Evolutionary conservation across 305 asterid species (phyloP), one percentile per base, ranked within the genome.

Genomic region (Solanum aculeatissimum): DNA sequence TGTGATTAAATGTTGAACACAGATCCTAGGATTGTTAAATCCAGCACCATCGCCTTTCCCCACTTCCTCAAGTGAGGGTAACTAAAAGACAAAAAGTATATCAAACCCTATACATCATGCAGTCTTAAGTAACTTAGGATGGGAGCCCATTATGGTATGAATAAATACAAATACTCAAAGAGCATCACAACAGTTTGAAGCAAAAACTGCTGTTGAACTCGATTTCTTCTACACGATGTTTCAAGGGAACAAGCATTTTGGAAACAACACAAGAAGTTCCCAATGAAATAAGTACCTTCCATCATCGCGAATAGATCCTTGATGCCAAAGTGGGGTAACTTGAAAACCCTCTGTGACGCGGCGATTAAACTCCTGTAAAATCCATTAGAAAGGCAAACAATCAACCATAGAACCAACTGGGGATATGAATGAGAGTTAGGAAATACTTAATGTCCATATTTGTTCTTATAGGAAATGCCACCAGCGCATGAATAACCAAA

Each of bases 281-380:
- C 23, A 47, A 12, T 9, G 82, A 47, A 75, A 82, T 85, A 83
- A 58, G 84, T 85, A 95, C 99, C 98, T 93, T 88, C 97, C 99
- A 60, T 95, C 96, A 88, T 97, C 94, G 60, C 95, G 80, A 72
- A 97, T 92, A 86, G 80, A 92, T 75, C 99, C 99, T 85, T 97
- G 99, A 89, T 97, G 93, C 97, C 98, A 97, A 79, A 95, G 88
- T 80, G 99, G 99, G 85, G 98, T 93, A 47, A 93, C 99, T 89
- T 97, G 99, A 90, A 95, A 97, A 85, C 99, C 99, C 90, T 97
- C 98, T 42, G 66, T 25, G 82, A 97, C 98, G 78, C 93, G 92
- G 83, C 80, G 86, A 88, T 94, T 89, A 89, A 97, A 97, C 88
- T 95, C 99, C 98, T 94, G 91, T 81, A 92, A 47, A 88, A 63